Conservation (phyloP, 805 yeast genomes). For the Metschnikowia kunwiensis region DNA sequence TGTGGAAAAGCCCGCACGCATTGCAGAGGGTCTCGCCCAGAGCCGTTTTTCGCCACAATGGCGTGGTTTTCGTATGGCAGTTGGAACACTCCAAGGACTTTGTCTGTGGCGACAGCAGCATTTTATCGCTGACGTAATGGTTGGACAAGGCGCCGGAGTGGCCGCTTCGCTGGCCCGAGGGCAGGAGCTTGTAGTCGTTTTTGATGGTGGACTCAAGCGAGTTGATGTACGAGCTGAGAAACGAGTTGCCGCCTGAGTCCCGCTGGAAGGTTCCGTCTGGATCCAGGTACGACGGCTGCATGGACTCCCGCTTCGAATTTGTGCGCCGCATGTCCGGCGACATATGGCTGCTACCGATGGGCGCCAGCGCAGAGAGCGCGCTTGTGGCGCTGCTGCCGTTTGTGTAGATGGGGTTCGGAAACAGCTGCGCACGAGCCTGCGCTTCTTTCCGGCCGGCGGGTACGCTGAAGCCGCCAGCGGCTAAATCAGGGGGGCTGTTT, state of each 20-base stretch:
- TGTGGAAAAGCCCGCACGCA: constrained; percentile 46
- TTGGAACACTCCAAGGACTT: constrained; percentile 37
- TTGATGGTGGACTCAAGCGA: constrained; percentile 37
- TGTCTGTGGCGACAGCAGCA: constrained; percentile 11
- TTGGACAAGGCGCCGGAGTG: constrained; percentile 8
- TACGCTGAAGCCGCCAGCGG: too few relatives aligned
- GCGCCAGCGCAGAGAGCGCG: too few relatives aligned
- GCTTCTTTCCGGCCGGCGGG: too few relatives aligned
- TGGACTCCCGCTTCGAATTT: background rate
- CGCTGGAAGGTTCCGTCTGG: too few relatives aligned
- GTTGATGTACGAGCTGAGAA: constrained; percentile 37
- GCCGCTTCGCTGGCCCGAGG: constrained; percentile 9
- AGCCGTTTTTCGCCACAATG: constrained; percentile 43
- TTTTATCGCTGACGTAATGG: constrained; percentile 11
- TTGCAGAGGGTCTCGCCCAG: constrained; percentile 44
- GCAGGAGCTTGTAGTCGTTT: constrained; percentile 21
- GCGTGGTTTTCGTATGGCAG: constrained; percentile 44
- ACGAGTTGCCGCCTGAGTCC: constrained; percentile 21
- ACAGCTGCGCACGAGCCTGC: too few relatives aligned
- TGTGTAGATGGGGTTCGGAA: too few relatives aligned
- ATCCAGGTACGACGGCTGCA: background rate
- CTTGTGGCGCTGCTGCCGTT: too few relatives aligned
- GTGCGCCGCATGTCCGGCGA: background rate
- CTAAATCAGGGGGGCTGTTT: too few relatives aligned
- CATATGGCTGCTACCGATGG: too few relatives aligned